These are phyloP conservation scores for Metschnikowia borealis DNA, from an alignment of 805 yeast genomes.

Conservation along the genomic window DNA sequence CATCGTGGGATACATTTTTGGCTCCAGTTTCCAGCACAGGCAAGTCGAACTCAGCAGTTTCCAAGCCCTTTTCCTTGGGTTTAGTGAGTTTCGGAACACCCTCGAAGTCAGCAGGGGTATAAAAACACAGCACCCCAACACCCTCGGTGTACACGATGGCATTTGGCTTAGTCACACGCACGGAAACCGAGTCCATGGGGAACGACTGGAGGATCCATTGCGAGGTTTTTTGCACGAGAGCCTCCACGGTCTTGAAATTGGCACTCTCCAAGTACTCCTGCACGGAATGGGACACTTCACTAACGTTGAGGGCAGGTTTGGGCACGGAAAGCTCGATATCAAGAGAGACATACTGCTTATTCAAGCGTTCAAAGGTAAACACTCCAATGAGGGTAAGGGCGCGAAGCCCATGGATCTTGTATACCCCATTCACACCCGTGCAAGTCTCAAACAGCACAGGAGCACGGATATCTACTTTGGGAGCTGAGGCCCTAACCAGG, in stretches of 20 bases:
- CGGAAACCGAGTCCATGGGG: constrained; percentile 39
- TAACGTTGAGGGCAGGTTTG: constrained; percentile 15
- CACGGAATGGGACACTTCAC: constrained; percentile 34
- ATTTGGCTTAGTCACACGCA: constrained; percentile 77
- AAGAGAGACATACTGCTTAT: constrained; percentile 63
- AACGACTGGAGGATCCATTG: constrained; percentile 46
- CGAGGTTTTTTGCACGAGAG: constrained; percentile 72
- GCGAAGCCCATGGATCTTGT: constrained; percentile 47
- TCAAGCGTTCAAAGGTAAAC: constrained; percentile 81
- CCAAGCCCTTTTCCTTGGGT: constrained; percentile 9
- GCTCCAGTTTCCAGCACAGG: constrained; percentile 21
- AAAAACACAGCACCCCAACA: constrained; percentile 76
- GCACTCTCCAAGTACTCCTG: constrained; percentile 66
- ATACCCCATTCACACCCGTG: constrained; percentile 18
- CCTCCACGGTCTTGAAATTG: constrained; percentile 89
- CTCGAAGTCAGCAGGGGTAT: constrained; percentile 42
- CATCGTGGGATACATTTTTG: constrained; percentile 44
- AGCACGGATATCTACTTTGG: constrained; percentile 59
- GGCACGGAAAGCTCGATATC: constrained; percentile 48
- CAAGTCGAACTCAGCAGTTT: constrained; percentile 24
- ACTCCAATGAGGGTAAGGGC: constrained; percentile 86
- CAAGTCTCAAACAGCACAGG: constrained; percentile 11
- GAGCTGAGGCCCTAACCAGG: constrained; percentile 37
- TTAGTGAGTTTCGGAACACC: constrained; percentile 15
- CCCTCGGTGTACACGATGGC: constrained; percentile 85